A percentile compares a stretch with the other conserved stretches of the same genome.
These are phyloP conservation scores for Margaritispora aquatica DNA, from an alignment of 495 filamentous ascomycete species.

Conservation along the genomic window DNA sequence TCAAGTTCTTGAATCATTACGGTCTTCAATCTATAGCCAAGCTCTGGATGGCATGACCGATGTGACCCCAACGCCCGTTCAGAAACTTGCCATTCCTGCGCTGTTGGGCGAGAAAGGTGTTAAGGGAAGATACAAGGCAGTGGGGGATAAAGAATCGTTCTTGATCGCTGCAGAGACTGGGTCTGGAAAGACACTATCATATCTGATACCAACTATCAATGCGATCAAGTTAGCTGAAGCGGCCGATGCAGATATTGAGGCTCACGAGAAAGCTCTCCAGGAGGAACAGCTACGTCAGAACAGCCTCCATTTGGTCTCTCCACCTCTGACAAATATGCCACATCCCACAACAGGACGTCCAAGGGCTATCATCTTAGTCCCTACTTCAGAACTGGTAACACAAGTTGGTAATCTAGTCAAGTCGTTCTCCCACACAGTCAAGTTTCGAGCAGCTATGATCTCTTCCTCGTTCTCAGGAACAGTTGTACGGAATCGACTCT, in stretches of 20 bases:
- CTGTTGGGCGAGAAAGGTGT: slow-evolving; percentile 46
- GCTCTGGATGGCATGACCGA: slow-evolving; percentile 66
- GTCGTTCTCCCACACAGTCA: slow-evolving; percentile 69
- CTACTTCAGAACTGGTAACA: slow-evolving; percentile 86
- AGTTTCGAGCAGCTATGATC: slow-evolving; percentile 73
- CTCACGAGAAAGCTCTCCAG: slow-evolving; percentile 41
- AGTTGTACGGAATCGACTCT: slow-evolving; percentile 83
- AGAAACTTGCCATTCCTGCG: slow-evolving; percentile 78
- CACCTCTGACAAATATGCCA: slow-evolving; percentile 53
- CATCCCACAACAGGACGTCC: slow-evolving; percentile 71
- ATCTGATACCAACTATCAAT: slow-evolving; percentile 76
- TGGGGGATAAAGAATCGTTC: slow-evolving; percentile 49
- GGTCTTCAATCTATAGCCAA: slow-evolving; percentile 62
- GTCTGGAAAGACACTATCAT: slow-evolving; percentile 93
- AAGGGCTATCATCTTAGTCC: slow-evolving; percentile 80
- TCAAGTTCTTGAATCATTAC: slow-evolving; percentile 62
- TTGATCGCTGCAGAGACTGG: slow-evolving; percentile 94
- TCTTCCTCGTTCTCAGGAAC: slow-evolving; percentile 66
- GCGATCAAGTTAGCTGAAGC: slow-evolving; percentile 74
- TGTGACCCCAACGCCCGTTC: slow-evolving; percentile 76
- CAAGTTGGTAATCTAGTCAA: slow-evolving; percentile 81
- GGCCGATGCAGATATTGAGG: slow-evolving; percentile 47
- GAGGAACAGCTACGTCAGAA: slow-evolving; percentile 37
- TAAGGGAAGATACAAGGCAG: slow-evolving; percentile 1
- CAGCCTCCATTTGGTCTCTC: slow-evolving; percentile 11